Base-by-base conservation (phyloP, 2,329 filamentous ascomycete genomes). In the Alternaria sp. region DNA sequence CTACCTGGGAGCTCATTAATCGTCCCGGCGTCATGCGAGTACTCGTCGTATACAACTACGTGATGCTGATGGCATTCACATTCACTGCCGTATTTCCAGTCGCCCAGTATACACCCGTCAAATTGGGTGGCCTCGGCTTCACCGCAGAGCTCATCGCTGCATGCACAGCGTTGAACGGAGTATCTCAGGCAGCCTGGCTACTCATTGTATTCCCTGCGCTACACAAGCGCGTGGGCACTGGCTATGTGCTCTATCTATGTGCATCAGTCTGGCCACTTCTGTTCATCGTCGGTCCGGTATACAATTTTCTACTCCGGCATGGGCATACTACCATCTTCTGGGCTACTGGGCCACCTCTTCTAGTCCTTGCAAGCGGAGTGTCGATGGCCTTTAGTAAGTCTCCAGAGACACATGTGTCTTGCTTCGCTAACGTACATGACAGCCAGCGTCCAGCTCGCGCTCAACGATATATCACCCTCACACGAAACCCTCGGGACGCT, bases 381-480 rank as follows among this genome's bases (percentile, higher is more conserved):
- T 53, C 59, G 4, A 62, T 62, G 59, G 55, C 59, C 10, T 62
- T 91, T 73, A 93, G 81, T 83, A 73, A 68, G 80, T 73, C 3
- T 32, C 12, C 11, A 25, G 10, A n/a, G 9, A n/a, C 8, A 25
- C 49, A 1, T 32, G 9, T 28, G 2, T 25, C 12, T n/a, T 53
- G 3, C 10, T n/a, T 50, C 49, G 11, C 63, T 71, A 45, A 68
- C 46, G 11, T 36, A 5, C 9, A 19, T 5, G 10, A 5, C 49
- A 82, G 81, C 90, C 0, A 89, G 84, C 2, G 85, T 90, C 1
- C 91, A 94, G 81, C 87, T 95, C 9, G 88, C 88, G 0, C 74
- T 95, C 30, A 95, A 95, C 77, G 91, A 94, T 61, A 87, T 91
- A 3, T 85, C 89, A 0, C 92, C 92, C 0, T 87, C 84, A 10